A percentile compares a stretch with the other conserved stretches of the same genome.
These are phyloP conservation scores for Aspergillus transmontanensis DNA, from an alignment of 2,329 filamentous ascomycete genomes.

Conservation along the genomic window DNA sequence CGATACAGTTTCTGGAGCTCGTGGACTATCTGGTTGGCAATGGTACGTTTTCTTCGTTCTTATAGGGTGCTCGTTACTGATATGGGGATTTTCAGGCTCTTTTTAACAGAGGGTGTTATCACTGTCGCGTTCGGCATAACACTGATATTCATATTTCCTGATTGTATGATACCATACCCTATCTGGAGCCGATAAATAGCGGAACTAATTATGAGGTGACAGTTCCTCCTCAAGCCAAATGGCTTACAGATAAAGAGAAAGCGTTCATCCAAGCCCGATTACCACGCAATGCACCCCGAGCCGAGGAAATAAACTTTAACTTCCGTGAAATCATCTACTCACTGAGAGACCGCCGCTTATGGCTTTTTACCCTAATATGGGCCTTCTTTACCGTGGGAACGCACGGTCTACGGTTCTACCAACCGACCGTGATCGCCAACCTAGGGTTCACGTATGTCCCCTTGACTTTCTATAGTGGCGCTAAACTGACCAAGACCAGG, in stretches of 20 bases:
- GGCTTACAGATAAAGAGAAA: slow-evolving; percentile 51
- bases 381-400: slow-evolving; percentile 52
- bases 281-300: slow-evolving; percentile 46
- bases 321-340: slow-evolving; percentile 42
- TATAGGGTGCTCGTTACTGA: neutral
- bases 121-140: slow-evolving; percentile 23
- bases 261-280: slow-evolving; percentile 52
- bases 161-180: slow-evolving; percentile 42
- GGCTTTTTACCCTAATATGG: slow-evolving; percentile 52
- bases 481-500: slow-evolving; percentile 21
- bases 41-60: slow-evolving; percentile 15
- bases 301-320: slow-evolving; percentile 44
- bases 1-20: slow-evolving; percentile 40
- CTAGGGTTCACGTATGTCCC: slow-evolving; percentile 45
- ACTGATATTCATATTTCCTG: slow-evolving; percentile 47
- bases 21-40: slow-evolving; percentile 35
- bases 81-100: slow-evolving; percentile 17
- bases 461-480: neutral
- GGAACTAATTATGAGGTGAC: neutral
- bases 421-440: slow-evolving; percentile 45
- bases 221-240: slow-evolving; percentile 50
- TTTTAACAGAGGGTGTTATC: slow-evolving; percentile 25
- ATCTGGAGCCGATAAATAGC: rapidly evolving
- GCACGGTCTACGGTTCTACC: slow-evolving; percentile 47
- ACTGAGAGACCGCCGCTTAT: slow-evolving; percentile 45